A percentile compares a stretch with the other conserved stretches of the same genome.
Conservation (phyloP, 129 eudicot species). For the Deinandra increscens region DNA sequence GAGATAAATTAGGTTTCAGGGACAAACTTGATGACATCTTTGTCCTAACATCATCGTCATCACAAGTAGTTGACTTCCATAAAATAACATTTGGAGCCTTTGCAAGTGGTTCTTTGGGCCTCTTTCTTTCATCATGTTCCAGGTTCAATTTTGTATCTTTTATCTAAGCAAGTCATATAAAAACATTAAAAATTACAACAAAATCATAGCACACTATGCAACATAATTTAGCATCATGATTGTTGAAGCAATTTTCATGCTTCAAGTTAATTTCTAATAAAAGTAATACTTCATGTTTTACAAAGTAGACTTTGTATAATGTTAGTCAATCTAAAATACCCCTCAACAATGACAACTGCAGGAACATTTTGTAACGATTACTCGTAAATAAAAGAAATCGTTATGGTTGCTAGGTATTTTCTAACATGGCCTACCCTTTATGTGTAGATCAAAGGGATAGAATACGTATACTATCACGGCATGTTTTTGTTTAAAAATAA, state of each 20-base stretch:
- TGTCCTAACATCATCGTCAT: constrained; percentile 43
- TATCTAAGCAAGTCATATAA: constrained; percentile 43
- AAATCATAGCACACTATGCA: background rate
- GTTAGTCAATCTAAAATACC: constrained; percentile 1
- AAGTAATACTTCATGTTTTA: background rate
- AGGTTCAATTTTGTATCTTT: constrained; percentile 54
- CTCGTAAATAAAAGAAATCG: background rate
- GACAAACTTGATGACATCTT: constrained; percentile 41
- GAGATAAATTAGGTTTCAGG: constrained; percentile 61
- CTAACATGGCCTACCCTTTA: background rate
- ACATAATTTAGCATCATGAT: background rate
- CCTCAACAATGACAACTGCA: constrained; percentile 4
- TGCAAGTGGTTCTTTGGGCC: constrained; percentile 27
- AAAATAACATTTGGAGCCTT: constrained; percentile 49
- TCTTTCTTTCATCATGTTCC: constrained; percentile 47
- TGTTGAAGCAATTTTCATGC: background rate
- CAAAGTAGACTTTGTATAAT: no score
- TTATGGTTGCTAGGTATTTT: constrained; percentile 7
- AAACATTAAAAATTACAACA: constrained; percentile 20
- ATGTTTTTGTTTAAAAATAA: background rate
- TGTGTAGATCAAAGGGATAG: background rate
- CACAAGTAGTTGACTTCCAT: constrained; percentile 49
- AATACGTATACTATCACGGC: background rate
- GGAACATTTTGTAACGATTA: background rate
- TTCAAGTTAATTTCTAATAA: background rate